Evolutionary conservation across 768 basidiomycete genomes (phyloP), one percentile per base, ranked within the genome.

Genomic region (Leccinum olivaceopallidum): DNA sequence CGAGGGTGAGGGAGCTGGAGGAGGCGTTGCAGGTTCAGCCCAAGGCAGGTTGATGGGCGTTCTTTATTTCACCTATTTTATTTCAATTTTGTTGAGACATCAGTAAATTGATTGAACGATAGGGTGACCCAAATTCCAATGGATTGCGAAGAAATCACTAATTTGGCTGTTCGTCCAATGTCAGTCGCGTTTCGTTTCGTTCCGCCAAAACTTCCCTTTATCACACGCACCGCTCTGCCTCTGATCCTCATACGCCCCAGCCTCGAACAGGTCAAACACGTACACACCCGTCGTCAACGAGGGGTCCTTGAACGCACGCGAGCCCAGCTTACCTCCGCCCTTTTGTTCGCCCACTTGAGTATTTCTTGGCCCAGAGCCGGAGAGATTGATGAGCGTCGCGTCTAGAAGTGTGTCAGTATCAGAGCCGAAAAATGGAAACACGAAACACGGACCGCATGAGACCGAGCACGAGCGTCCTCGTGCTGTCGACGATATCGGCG

Each of bases 281-380:
- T 95, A 98, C 54, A 97, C 71, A 1, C 89, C 95, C 26, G 91
- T 95, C 30, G 90, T 90, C 67, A 98, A 80, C 16, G 84, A 83
- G 2, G 94, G 91, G 72, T 98, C 97, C 76, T 93, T 98, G 84
- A 98, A 98, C 7, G 85, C 67, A 56, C 82, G 80, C 13, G 81
- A 79, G 49, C 76, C 72, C 0, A 85, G 77, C 65, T 89, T 89
- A 44, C 7, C 12, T 20, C 78, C 48, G 8, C 24, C 83, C 59
- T 83, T 83, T 74, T 93, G 73, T 98, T 98, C 0, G 96, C 94
- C 96, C 96, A 98, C 71, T 85, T 92, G 60, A 98, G 86, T 75
- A 98, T 97, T 70, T 98, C 95, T 16, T 82, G 86, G 72, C 98
- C 97, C 95, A 26, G 85, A 83, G 49, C 79, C 77, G 4, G 84